Percentiles rank a stretch among this genome's conserved stretches.
Conservation (phyloP, 2,329 filamentous ascomycete species). For the Epichloe elymi region DNA sequence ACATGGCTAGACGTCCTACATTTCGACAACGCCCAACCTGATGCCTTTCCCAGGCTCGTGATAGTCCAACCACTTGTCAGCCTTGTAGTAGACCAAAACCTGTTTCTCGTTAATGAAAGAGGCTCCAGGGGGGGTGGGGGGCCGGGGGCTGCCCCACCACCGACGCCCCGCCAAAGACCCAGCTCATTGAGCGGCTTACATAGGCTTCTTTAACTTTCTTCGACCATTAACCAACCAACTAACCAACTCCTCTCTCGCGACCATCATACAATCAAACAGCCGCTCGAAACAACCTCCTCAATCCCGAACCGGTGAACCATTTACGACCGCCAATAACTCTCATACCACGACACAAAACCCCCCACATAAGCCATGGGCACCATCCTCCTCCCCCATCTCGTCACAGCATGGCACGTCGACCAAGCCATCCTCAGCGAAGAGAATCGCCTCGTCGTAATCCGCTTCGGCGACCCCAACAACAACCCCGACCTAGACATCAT, state of each 20-base stretch:
- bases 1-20: neutral
- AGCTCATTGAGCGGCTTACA: neutral
- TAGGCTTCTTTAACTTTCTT: neutral
- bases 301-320: too few species aligned
- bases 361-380: slow-evolving; percentile 46
- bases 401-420: slow-evolving; percentile 94
- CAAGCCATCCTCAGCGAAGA: slow-evolving; percentile 83
- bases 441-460: slow-evolving; percentile 83
- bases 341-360: neutral
- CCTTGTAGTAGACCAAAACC: too few species aligned
- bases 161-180: neutral
- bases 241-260: too few species aligned
- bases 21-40: neutral
- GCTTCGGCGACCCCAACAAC: slow-evolving; percentile 55
- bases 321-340: too few species aligned
- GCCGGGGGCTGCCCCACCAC: neutral
- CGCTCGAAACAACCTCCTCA: too few species aligned
- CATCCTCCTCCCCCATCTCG: slow-evolving; percentile 81
- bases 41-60: too few species aligned
- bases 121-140: neutral
- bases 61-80: too few species aligned
- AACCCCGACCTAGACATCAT: slow-evolving; percentile 66
- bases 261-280: too few species aligned
- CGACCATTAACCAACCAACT: too few species aligned
- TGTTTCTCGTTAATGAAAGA: neutral